Conservation (phyloP, 768 basidiomycete species). For the Naganishia kalamii region DNA sequence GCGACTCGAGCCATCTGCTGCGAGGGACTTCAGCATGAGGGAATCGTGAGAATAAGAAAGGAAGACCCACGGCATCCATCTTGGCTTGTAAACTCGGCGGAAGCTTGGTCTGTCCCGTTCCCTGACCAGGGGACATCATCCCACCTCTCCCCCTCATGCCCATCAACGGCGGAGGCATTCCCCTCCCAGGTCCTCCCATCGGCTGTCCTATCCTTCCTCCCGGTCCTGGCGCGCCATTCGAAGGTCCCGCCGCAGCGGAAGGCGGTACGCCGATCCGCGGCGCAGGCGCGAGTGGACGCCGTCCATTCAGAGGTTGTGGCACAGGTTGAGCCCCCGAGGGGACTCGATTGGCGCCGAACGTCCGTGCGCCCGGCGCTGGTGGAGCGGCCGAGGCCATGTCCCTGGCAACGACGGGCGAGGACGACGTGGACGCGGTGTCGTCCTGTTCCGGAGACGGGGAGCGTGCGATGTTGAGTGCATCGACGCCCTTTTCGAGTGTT, state of each 20-base stretch:
- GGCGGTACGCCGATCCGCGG: background rate
- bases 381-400: background rate
- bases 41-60: background rate
- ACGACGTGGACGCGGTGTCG: background rate
- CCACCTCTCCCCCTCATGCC: constrained; percentile 3
- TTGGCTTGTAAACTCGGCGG: constrained; percentile 86
- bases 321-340: background rate
- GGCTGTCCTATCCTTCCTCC: background rate
- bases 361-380: background rate
- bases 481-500: background rate
- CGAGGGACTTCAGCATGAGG: background rate
- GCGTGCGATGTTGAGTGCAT: constrained; percentile 1
- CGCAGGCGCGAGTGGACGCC: background rate
- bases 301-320: background rate
- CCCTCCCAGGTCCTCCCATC: background rate
- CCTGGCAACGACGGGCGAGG: background rate
- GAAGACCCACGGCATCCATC: constrained; percentile 71
- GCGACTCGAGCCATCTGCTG: constrained; percentile 13
- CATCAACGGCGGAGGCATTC: constrained; percentile 10
- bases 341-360: constrained; percentile 11
- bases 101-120: constrained; percentile 48
- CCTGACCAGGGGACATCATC: background rate
- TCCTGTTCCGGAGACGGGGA: background rate
- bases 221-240: background rate
- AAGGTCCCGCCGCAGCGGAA: background rate